Base-by-base conservation (phyloP, 2,329 filamentous ascomycete species). In the Chalara sp. region DNA sequence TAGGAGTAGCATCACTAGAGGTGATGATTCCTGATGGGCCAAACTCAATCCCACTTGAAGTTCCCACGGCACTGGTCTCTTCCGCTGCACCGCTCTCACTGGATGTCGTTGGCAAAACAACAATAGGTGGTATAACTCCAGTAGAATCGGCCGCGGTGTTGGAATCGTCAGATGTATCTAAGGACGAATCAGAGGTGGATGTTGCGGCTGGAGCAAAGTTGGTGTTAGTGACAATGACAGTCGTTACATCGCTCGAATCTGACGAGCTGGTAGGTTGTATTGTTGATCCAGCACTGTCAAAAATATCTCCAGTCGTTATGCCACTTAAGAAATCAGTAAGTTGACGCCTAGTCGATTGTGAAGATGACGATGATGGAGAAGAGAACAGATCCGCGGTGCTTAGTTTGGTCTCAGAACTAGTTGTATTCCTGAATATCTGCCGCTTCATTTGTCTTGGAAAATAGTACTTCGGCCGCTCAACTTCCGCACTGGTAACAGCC, bases 371-470 rank as follows among this genome's bases (percentile, higher is more conserved):
- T 5, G 53, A 47, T 37, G 53, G n/a, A 49, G 4, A 55, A 32
- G n/a, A 7, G 37, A 48, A 8, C 28, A 52, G 50, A 29, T 55
- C 43, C 4, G 56, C 49, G 7, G 57, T 56, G 32, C 48, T 33
- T 12, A 42, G 35, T 13, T 56, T 35, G 12, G 58, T 46, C 7
- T 31, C 12, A 21, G 45, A 56, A 7, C 55, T 58, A 10, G 59
- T 59, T 12, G 56, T 55, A 32, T 64, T 63, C 2, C 51, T 54
- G 55, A 48, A 60, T 48, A 73, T 69, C 52, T 76, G 69, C 49
- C 78, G 72, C 67, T 76, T 81, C 59, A 82, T 69, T 42, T 79
- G 71, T 50, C 75, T 71, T 10, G 79, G 79, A 55, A 76, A 81
- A 63, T 81, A 82, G 60, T 80, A 78, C 61, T 71, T 74, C 13